Base-by-base conservation (phyloP, 345 rosid species). In the Trapa incisa region DNA sequence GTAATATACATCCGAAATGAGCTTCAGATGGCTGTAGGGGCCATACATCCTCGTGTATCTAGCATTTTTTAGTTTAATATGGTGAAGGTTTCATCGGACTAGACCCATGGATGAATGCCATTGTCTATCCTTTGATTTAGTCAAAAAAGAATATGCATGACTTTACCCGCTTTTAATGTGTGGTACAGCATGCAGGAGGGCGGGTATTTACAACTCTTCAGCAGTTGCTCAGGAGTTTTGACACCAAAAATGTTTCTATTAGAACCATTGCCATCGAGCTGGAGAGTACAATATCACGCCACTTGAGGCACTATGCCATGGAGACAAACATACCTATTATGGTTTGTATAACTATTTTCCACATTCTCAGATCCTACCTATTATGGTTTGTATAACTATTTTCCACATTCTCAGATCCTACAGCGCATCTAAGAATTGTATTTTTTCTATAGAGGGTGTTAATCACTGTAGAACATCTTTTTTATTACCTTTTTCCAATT, bases 111-210 rank as follows among this genome's bases (percentile, higher is more conserved):
- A 54, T 54, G 60, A n/a, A 54, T 22, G 22, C 54, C 54, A 50
- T 50, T 4, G 1, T 50, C 56, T 22, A 47, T 48, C 38, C 16
- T 33, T 48, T 11, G 35, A 17, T 37, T 48, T 56, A 32, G 43
- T 42, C 29, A 32, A 61, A 35, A 41, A 56, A 66, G 47, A 47
- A 64, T 56, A 1, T 3, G 43, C 2, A 41, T 68, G 63, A 39
- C 11, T n/a, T 68, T 22, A 39, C 42, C 38, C 45, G 35, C 17
- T 37, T 65, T 54, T 62, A 42, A 50, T 69, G 47, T 52, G 67
- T 52, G 62, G 66, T 58, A 37, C 71, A 85, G 89, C 89, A 83
- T 75, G 93, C 87, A 67, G 88, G 84, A 45, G 89, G 93, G 50
- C 69, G 65, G 58, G 84, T 83, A 47, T 85, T 82, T 75, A 78